These are phyloP conservation scores for Sphaerulina populicola DNA, from an alignment of 2,329 filamentous ascomycete genomes.

Conservation along the genomic window DNA sequence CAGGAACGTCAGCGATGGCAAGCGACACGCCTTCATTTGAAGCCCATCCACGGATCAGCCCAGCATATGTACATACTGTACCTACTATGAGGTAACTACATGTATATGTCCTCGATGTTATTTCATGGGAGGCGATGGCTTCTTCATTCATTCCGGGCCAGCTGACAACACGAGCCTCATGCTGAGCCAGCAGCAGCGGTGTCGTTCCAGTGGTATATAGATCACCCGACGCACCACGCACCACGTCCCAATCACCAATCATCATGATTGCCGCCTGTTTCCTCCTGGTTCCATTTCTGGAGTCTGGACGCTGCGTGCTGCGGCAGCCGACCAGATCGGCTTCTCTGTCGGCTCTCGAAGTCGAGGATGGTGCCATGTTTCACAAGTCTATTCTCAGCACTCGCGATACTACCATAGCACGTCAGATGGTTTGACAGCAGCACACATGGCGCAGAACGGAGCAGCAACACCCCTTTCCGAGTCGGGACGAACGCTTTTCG, in stretches of 20 bases:
- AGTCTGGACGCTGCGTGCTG: background rate
- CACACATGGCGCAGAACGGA: background rate
- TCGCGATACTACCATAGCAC: background rate
- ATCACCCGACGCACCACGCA: too few relatives aligned
- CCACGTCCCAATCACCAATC: too few relatives aligned
- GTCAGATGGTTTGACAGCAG: slow-evolving; percentile 12
- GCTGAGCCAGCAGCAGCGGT: slow-evolving; percentile 1
- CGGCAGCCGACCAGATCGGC: slow-evolving; percentile 8
- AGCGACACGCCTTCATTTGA: too few relatives aligned
- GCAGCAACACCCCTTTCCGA: slow-evolving; percentile 1
- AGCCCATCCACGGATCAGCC: too few relatives aligned
- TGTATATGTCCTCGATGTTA: too few relatives aligned
- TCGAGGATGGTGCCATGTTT: slow-evolving; percentile 7
- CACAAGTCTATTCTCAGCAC: slow-evolving; percentile 12
- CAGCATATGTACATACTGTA: too few relatives aligned
- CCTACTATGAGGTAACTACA: too few relatives aligned
- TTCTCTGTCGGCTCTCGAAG: background rate
- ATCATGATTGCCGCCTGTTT: too few relatives aligned
- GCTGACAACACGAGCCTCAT: background rate
- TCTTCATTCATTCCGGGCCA: background rate
- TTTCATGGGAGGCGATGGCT: background rate
- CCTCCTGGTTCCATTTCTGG: too few relatives aligned
- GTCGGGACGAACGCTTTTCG: slow-evolving; percentile 1
- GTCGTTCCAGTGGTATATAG: too few relatives aligned
- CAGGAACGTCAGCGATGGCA: too few relatives aligned